Conservation (phyloP, 139 green algal species). For the Chlamydomonas incerta region DNA sequence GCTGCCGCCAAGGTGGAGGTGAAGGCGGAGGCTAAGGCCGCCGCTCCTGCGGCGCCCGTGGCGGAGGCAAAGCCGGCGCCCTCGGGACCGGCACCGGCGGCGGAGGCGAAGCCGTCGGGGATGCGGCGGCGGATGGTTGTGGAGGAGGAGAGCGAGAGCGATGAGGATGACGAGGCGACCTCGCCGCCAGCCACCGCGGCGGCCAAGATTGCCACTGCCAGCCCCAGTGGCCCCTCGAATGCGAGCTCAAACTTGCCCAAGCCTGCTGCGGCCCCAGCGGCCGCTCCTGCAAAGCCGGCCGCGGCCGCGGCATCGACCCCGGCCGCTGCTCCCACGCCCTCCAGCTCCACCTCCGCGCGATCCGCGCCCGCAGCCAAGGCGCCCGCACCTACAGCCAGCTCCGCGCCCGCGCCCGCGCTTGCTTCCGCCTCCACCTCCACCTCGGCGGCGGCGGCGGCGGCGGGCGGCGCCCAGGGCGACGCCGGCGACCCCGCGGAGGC, state of each 20-base stretch:
- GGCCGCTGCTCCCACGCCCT: background rate
- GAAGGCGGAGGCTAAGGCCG: background rate
- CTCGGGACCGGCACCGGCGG: background rate
- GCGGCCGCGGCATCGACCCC: background rate
- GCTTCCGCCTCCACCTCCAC: background rate
- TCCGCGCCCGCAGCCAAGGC: background rate
- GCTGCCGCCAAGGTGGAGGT: background rate
- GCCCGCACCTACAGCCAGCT: background rate
- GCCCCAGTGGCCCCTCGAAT: too few species aligned
- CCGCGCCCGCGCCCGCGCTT: background rate
- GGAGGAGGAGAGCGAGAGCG: conserved; percentile 25
- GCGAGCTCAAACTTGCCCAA: too few species aligned
- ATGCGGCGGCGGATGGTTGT: background rate
- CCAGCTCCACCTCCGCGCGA: background rate
- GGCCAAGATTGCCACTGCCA: background rate
- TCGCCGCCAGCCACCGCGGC: background rate
- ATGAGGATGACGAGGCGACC: background rate
- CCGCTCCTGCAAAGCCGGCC: too few species aligned
- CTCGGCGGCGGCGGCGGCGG: background rate
- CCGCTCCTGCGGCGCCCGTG: background rate
- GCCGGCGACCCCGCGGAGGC: conserved; percentile 16
- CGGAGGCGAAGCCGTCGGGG: background rate
- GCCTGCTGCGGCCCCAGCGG: too few species aligned
- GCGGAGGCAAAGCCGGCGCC: background rate
- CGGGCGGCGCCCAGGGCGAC: background rate